Evolutionary conservation across 345 rosid genomes (phyloP), one percentile per base, ranked within the genome.

Genomic region (Mallotus nudiflorus): DNA sequence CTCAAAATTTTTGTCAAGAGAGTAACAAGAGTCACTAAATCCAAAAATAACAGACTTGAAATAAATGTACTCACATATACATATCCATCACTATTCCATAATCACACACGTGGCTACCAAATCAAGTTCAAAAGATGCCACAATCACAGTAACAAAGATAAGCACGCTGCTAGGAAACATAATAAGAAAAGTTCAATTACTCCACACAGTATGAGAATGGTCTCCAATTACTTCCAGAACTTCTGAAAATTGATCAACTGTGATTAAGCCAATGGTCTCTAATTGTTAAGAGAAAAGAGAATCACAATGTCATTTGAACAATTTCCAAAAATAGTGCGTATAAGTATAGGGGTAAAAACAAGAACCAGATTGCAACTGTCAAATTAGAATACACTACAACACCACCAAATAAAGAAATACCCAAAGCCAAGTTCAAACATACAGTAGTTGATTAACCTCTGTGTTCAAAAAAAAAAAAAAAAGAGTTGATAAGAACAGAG

Each of bases 1-100:
- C 77, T 44, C 76, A 72, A 64, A 57, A 42, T 25, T 45, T 29
- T 45, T 33, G 49, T 51, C 49, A 52, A 49, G 40, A 70, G 55
- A 69, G 62, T 25, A 28, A 28, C 28, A 28, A 10, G 13, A 13
- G 40, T 67, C 42, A 28, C 39, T 60, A 52, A 7, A 37, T 52
- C 31, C 31, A 39, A 46, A 22, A 71, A 57, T 0, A 35, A 49
- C 28, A 46, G 59, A 58, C 7, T 29, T n/a, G 2, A 9, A 59
- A 72, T 19, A 49, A 70, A 69, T n/a, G 29, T 33, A 46, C 9
- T 59, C 24, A 25, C 28, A 9, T 31, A n/a, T 11, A 24, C 29
- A 66, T n/a, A 62, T 71, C 35, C 7, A 22, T 11, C 49, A 35
- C 19, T 37, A 45, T 9, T 39, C 11, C 46, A 12, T 33, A 6